Conservation (phyloP, 2,329 filamentous ascomycete genomes). For the Zymoseptoria pseudotritici region DNA sequence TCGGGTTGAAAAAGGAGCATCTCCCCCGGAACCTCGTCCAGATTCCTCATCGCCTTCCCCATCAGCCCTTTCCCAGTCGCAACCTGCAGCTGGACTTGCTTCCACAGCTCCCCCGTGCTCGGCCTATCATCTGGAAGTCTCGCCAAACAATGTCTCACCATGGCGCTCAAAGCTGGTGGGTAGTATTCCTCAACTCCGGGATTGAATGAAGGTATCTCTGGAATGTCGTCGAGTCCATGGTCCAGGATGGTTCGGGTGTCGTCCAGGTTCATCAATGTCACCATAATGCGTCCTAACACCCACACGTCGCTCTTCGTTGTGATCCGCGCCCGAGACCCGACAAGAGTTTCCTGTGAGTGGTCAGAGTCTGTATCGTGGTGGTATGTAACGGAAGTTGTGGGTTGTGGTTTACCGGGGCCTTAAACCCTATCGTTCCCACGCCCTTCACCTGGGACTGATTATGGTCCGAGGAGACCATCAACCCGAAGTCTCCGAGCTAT, state of each 20-base stretch:
- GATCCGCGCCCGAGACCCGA: neutral
- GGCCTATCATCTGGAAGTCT: neutral
- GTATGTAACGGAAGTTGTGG: neutral
- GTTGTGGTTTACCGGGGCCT: neutral
- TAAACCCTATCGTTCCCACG: neutral
- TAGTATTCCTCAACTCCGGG: neutral
- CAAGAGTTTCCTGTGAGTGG: neutral
- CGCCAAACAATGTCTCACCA: neutral
- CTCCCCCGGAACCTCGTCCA: neutral
- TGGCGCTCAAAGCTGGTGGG: neutral
- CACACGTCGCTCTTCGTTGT: constrained; percentile 1
- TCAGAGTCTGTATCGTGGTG: neutral
- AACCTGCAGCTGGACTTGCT: neutral
- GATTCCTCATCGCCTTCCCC: neutral
- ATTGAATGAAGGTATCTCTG: neutral
- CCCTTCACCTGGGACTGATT: neutral
- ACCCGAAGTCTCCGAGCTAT: neutral
- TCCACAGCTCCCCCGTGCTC: neutral
- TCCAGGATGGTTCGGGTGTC: neutral
- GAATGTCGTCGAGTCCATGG: neutral
- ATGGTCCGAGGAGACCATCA: neutral
- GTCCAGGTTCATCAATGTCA: constrained; percentile 4
- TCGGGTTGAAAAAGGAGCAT: neutral
- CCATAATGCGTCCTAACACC: constrained; percentile 2
- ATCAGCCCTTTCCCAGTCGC: neutral